These are phyloP conservation scores for Cytospora mali DNA, from an alignment of 2,329 filamentous ascomycete species.

Conservation along the genomic window DNA sequence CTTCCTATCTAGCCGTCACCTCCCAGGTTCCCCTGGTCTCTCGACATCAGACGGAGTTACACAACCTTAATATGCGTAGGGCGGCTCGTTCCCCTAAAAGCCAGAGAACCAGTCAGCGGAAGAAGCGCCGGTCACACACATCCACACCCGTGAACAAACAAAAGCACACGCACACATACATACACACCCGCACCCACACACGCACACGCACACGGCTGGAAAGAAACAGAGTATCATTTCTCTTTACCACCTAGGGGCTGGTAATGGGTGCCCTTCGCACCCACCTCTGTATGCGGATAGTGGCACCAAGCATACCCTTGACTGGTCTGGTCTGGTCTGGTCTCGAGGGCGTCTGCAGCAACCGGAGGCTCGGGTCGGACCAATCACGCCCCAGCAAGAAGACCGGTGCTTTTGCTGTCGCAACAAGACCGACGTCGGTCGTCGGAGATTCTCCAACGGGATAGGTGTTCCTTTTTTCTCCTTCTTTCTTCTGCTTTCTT, in stretches of 20 bases:
- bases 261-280: neutral
- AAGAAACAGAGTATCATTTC: neutral
- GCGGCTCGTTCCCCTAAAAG: neutral
- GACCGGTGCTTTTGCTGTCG: neutral
- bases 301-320: neutral
- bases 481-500: no score
- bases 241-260: no score
- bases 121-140: neutral
- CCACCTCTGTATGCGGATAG: no score
- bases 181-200: no score
- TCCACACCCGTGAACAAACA: no score
- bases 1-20: neutral
- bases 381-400: neutral
- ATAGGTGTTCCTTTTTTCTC: neutral
- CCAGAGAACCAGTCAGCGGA: neutral
- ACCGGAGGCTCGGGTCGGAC: neutral
- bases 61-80: neutral
- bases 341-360: neutral
- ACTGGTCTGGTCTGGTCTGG: no score
- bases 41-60: neutral
- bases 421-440: neutral
- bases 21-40: neutral
- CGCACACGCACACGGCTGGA: no score
- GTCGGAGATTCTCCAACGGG: neutral
- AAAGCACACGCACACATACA: no score